Conservation (phyloP, 352 stramenopile species). For the Globisporangium cylindrosporum region DNA sequence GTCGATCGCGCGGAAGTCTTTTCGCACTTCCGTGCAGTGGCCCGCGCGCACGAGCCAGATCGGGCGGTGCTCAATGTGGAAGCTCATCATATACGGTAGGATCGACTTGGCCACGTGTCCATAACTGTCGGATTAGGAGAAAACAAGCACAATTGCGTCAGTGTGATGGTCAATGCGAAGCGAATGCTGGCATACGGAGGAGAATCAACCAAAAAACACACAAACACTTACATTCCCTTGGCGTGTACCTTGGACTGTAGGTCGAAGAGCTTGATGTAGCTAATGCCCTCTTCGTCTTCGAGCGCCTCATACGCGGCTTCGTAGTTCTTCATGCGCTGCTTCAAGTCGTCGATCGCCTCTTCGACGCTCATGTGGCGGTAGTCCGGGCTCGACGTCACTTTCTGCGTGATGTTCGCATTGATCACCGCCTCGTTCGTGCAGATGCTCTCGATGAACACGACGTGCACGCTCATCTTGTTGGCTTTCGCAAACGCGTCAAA, state of each 20-base stretch:
- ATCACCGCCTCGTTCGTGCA: slow-evolving; percentile 91
- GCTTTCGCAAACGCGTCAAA: slow-evolving; percentile 54
- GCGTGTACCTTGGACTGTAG: slow-evolving; percentile 85
- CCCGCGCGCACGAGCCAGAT: slow-evolving; percentile 92
- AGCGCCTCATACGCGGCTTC: slow-evolving; percentile 85
- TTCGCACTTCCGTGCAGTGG: slow-evolving; percentile 73
- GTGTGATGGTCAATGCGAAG: not conserved
- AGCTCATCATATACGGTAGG: slow-evolving; percentile 93
- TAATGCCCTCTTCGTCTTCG: slow-evolving; percentile 81
- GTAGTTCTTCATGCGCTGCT: slow-evolving; percentile 86
- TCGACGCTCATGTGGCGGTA: slow-evolving; percentile 74
- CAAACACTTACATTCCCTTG: slow-evolving; percentile 63
- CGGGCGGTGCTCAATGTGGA: slow-evolving; percentile 91
- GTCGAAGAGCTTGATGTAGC: slow-evolving; percentile 90
- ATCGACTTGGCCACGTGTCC: slow-evolving; percentile 90
- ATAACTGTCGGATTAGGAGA: slow-evolving; percentile 28
- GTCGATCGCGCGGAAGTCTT: slow-evolving; percentile 65
- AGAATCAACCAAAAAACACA: not conserved
- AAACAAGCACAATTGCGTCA: slow-evolving; percentile 2
- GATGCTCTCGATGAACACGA: slow-evolving; percentile 94
- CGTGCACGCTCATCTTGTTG: slow-evolving; percentile 75
- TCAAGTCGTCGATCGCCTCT: slow-evolving; percentile 74
- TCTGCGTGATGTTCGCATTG: slow-evolving; percentile 78
- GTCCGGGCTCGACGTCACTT: slow-evolving; percentile 74
- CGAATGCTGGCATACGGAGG: not conserved